A percentile compares a stretch with the other conserved stretches of the same genome.
Conservation (phyloP, 495 filamentous ascomycete species). For the Lophiotrema nucula region DNA sequence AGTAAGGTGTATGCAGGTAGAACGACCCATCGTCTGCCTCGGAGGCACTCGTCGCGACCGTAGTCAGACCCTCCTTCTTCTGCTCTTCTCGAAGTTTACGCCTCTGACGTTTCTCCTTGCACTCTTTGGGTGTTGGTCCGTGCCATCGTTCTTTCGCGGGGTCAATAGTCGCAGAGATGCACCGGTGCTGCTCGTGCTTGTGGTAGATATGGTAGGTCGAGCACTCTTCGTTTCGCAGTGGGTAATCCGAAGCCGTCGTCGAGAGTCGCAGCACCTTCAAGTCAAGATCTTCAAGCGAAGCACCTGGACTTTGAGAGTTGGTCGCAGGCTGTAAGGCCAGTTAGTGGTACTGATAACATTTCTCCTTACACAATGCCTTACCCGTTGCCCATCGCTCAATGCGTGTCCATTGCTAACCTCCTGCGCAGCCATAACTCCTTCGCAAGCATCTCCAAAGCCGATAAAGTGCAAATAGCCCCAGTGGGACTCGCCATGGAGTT, state of each 20-base stretch:
- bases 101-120: not conserved
- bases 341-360: not conserved
- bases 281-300: too few relatives aligned
- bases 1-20: conserved; percentile 28
- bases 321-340: not conserved
- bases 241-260: not conserved
- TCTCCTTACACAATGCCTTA: not conserved
- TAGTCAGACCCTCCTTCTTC: not conserved
- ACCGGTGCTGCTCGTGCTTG: conserved; percentile 2
- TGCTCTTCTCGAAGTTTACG: not conserved
- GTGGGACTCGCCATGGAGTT: too few relatives aligned
- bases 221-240: not conserved
- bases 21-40: conserved; percentile 2
- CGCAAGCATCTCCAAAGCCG: not conserved
- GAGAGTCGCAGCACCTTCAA: not conserved
- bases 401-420: not conserved
- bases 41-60: not conserved
- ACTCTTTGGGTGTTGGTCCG: not conserved
- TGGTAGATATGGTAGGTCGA: conserved; percentile 24
- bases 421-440: not conserved
- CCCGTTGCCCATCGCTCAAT: not conserved
- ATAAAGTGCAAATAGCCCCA: too few relatives aligned
- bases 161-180: conserved; percentile 5
- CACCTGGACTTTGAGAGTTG: not conserved
- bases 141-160: not conserved